Base-by-base conservation (phyloP, 495 filamentous ascomycete genomes). In the Corynascus novoguineensis region DNA sequence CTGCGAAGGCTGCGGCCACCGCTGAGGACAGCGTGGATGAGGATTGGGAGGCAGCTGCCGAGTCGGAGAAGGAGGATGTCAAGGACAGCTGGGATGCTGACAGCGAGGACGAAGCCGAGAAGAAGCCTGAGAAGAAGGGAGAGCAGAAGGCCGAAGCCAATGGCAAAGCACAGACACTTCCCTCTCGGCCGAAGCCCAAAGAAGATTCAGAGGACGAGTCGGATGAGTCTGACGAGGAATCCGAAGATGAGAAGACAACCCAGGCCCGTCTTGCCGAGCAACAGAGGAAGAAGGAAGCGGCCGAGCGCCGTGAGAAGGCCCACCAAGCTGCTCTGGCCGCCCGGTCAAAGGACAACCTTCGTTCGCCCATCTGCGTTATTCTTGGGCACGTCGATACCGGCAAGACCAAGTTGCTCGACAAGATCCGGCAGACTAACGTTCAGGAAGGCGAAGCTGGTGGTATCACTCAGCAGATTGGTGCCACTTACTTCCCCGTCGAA, bases 401-500 rank as follows among this genome's bases (percentile, higher is more conserved):
- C 66, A 99, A 99, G 79, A 99, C 95, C 19, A 99, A 99, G 76
- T 77, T 99, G 55, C 79, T 99, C 51, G 95, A 99, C 78, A 97
- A 97, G 78, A 92, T 99, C 68, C 88, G 95, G 59, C 92, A 96
- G 73, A 99, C 95, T 49, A 97, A 97, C 67, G 95, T 99, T 25
- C 95, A 99, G 70, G 95, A 97, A 73, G 95, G 95, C 58, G 95
- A 99, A 85, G 95, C 95, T 37, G 95, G 95, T 76, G 95, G 95
- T 86, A 99, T 99, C 65, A 99, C 95, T 15, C 95, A 99, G 75
- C 95, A 99, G 74, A 99, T 99, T 69, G 95, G 95, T 84, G 95
- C 95, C 42, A 99, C 95, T 15, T 99, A 97, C 75, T 99, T 99
- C 83, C 95, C 95, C 19, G 90, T 92, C 53, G 93, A 97, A 52